A percentile compares a stretch with the other conserved stretches of the same genome.
Evolutionary conservation across 306 rosid species (phyloP).

Genomic region (Cucumis melo): DNA sequence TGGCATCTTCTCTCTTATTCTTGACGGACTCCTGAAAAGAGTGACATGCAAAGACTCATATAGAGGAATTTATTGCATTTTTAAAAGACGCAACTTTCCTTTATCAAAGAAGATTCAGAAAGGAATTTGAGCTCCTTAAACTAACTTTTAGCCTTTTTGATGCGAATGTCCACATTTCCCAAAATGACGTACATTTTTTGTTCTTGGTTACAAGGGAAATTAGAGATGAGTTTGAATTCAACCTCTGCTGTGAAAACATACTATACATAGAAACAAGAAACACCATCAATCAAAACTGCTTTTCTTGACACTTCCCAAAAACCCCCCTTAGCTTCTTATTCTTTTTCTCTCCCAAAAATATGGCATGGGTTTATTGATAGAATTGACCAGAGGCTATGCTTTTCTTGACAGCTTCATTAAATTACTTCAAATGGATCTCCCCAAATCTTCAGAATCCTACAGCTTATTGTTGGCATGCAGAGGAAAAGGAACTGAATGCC

Average conservation of each 20-base stretch:
- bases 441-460: background rate
- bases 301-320: no score
- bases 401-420: background rate
- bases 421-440: background rate
- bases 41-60: background rate
- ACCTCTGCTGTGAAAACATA: background rate
- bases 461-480: background rate
- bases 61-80: background rate
- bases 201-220: background rate
- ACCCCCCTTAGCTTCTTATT: no score
- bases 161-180: background rate
- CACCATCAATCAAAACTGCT: background rate
- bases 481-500: background rate
- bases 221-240: background rate
- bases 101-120: background rate
- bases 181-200: background rate
- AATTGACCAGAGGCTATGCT: background rate
- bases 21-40: background rate
- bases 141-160: background rate
- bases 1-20: background rate
- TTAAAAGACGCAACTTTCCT: background rate
- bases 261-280: background rate
- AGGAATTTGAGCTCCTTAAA: background rate
- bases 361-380: background rate
- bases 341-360: no score